phyloP scores from a whole-genome alignment of 345 rosid species.

The Fremontodendron californicum region DNA sequence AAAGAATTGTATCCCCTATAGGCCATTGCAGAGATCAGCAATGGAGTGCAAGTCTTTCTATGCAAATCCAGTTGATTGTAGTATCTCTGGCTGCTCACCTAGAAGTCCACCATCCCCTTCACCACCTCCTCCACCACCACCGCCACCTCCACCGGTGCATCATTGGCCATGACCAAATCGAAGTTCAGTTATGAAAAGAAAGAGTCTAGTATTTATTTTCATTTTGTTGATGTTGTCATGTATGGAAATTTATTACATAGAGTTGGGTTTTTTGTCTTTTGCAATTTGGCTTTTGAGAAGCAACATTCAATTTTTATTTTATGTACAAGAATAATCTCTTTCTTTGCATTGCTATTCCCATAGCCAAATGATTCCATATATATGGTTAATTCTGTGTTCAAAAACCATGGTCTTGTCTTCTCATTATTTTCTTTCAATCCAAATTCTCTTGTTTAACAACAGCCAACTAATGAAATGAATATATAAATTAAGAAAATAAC shows the following conservation, averaged over 20 bases:
- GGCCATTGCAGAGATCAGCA: conserved; percentile 61
- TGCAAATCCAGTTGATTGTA: conserved; percentile 48
- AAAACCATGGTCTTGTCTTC: too few relatives aligned
- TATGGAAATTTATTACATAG: neutral
- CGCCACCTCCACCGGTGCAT: conserved; percentile 20
- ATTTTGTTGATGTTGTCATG: neutral
- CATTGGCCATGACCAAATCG: conserved; percentile 9
- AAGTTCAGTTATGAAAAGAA: neutral
- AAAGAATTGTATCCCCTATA: conserved; percentile 52
- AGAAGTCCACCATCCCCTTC: conserved; percentile 24
- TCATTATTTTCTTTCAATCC: too few relatives aligned
- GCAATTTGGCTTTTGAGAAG: neutral
- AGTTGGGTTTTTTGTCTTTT: neutral
- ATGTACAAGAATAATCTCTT: too few relatives aligned
- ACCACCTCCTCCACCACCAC: conserved; percentile 5
- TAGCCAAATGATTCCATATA: too few relatives aligned
- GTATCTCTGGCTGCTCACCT: conserved; percentile 48
- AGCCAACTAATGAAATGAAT: too few relatives aligned
- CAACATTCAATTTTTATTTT: neutral
- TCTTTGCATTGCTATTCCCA: neutral
- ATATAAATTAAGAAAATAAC: too few relatives aligned
- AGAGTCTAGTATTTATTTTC: neutral
- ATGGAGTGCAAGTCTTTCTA: conserved; percentile 53
- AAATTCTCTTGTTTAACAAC: too few relatives aligned
- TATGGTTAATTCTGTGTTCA: too few relatives aligned